Percentiles rank a stretch among this genome's conserved stretches.
phyloP scores from a whole-genome alignment of 345 rosid species.

The Eucalyptus cloeziana region DNA sequence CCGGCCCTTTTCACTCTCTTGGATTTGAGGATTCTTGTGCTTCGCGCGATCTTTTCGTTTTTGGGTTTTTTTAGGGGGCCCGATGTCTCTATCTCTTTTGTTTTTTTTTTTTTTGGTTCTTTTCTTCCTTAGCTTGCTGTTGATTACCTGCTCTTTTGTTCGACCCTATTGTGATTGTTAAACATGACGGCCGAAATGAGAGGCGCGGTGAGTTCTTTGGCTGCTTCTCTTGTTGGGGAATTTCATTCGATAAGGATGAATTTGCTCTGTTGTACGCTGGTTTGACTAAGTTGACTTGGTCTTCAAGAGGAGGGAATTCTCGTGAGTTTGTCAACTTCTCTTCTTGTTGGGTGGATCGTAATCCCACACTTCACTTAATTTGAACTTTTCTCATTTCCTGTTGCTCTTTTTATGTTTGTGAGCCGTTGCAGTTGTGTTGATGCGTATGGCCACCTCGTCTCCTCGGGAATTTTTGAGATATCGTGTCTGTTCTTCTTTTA shows the following conservation, averaged over 20 bases:
- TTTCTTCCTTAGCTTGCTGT: background rate
- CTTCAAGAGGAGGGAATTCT: background rate
- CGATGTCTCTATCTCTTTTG: background rate
- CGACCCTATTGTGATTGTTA: background rate
- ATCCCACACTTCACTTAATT: background rate
- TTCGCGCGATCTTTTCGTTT: background rate
- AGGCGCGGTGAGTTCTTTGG: background rate
- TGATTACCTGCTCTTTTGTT: background rate
- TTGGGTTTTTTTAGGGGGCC: accelerated
- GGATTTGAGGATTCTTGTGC: background rate
- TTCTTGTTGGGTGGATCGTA: background rate
- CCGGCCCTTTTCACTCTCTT: background rate
- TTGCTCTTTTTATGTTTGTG: background rate
- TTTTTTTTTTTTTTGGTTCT: background rate
- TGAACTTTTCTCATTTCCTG: background rate
- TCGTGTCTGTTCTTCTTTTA: background rate
- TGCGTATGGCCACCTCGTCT: background rate
- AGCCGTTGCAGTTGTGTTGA: background rate
- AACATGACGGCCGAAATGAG: background rate
- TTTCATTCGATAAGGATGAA: background rate
- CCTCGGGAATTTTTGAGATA: background rate
- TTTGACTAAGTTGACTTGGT: background rate
- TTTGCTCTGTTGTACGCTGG: background rate
- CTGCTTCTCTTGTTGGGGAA: background rate
- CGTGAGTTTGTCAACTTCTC: background rate